Evolutionary conservation across 148 eudicot species (phyloP).

Genomic region (Cornus florida): DNA sequence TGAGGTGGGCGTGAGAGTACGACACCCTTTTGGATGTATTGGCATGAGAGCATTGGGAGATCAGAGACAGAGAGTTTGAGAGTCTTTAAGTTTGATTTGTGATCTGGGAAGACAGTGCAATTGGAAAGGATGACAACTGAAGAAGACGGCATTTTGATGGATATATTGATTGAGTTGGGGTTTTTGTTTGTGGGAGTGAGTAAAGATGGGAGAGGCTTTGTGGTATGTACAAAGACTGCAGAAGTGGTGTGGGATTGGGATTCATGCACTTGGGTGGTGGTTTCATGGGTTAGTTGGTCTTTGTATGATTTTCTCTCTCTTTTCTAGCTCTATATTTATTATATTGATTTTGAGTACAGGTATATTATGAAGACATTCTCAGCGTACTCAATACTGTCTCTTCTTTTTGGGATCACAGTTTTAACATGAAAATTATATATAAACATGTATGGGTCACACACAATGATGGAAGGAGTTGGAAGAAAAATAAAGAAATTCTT

Average conservation of each 20-base stretch:
- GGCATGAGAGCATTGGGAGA: constrained; percentile 63
- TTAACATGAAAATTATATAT: too few relatives aligned
- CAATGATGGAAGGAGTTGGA: too few relatives aligned
- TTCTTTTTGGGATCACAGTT: too few relatives aligned
- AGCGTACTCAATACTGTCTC: too few relatives aligned
- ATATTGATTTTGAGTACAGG: too few relatives aligned
- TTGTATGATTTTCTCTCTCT: background rate
- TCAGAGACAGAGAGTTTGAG: constrained; percentile 57
- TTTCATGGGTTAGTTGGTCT: constrained; percentile 12
- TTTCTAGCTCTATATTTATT: too few relatives aligned
- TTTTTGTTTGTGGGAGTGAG: background rate
- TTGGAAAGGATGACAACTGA: constrained; percentile 30
- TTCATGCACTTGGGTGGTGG: constrained; percentile 24
- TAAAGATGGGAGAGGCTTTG: background rate
- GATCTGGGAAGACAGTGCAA: constrained; percentile 31
- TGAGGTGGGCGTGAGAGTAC: constrained; percentile 26
- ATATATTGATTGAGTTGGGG: background rate
- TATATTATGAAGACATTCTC: too few relatives aligned
- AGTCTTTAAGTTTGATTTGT: constrained; percentile 28
- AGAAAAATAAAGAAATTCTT: too few relatives aligned
- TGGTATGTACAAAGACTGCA: constrained; percentile 4
- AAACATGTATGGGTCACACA: too few relatives aligned
- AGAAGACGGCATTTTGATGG: constrained; percentile 39
- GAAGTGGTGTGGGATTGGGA: background rate
- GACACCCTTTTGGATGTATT: constrained; percentile 60